Evolutionary conservation across 345 rosid species (phyloP), one percentile per base, ranked within the genome.

Genomic region (Eucalyptus victrix): DNA sequence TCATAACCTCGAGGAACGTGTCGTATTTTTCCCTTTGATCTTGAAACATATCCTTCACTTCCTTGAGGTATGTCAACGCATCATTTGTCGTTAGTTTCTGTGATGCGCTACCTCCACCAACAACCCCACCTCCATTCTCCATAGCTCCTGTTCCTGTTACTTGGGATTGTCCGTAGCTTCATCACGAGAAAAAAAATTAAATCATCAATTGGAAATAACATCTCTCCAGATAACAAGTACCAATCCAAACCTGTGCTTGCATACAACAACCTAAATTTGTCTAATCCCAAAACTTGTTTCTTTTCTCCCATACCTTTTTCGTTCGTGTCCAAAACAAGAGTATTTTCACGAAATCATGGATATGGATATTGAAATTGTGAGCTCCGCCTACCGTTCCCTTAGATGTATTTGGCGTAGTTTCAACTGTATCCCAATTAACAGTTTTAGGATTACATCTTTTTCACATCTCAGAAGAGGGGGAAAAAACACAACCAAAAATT

Each of bases 1-100:
- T 98, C 99, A 97, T 96, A 94, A 97, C 97, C 91, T 96, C 98
- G 88, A 97, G 94, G 87, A 98, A 97, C 94, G 49, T 94, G 87
- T 97, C 98, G 87, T 97, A 96, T 91, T 95, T 98, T 87, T 95
- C 99, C 91, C 93, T 95, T 90, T 98, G 96, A 89, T 97, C 97
- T 90, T 95, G 98, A 94, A 98, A 97, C 97, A 94, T 97, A 90
- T 97, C 98, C 91, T 96, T 96, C 62, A 97, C 99, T 92, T 95
- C 92, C 92, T 96, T 97, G 62, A 97, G 93, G 93, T 97, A 97
- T 1, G 95, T 90, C 89, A 96, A 90, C 49, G 99, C 99, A 89
- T 96, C 99, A 53, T 93, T 94, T 19, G 97, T 97, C 3, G 99
- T 97, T 88, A 97, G 90, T 90, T 96, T 97, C 90, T 94, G 97